Evolutionary conservation across 2,329 filamentous ascomycete species (phyloP).

Genomic region (Penicillium sp.): DNA sequence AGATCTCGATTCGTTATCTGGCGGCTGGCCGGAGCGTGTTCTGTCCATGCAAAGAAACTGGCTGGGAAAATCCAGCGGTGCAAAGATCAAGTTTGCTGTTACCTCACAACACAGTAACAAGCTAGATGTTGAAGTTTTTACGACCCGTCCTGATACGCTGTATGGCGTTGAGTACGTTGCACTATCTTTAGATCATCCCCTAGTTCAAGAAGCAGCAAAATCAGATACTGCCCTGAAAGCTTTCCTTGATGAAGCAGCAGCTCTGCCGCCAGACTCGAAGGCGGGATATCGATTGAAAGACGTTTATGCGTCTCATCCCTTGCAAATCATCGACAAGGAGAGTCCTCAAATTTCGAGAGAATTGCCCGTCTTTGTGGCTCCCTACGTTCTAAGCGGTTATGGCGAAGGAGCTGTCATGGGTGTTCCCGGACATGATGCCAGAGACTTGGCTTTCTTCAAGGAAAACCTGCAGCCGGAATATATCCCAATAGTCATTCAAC

Average conservation of each 20-base stretch:
- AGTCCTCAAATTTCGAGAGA: constrained; percentile 33
- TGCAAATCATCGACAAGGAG: constrained; percentile 55
- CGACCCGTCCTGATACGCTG: constrained; percentile 81
- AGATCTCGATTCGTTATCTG: constrained; percentile 64
- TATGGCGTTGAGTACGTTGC: constrained; percentile 83
- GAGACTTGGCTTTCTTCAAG: constrained; percentile 78
- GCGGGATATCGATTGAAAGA: constrained; percentile 64
- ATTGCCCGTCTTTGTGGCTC: constrained; percentile 74
- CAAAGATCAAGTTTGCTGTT: constrained; percentile 67
- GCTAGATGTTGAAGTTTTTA: constrained; percentile 67
- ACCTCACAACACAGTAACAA: constrained; percentile 29
- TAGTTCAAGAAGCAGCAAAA: constrained; percentile 60
- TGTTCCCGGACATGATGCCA: constrained; percentile 76
- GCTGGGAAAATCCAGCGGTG: constrained; percentile 75
- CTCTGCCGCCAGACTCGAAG: constrained; percentile 55
- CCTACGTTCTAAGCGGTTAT: constrained; percentile 81
- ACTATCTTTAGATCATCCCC: constrained; percentile 67
- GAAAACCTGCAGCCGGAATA: constrained; percentile 60
- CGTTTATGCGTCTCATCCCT: constrained; percentile 61
- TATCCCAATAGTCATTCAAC: constrained; percentile 59
- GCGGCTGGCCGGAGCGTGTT: constrained; percentile 78
- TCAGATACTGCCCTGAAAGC: constrained; percentile 59
- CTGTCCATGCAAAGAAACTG: constrained; percentile 81
- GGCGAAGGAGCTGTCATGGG: constrained; percentile 89
- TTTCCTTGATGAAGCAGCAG: constrained; percentile 59